Conservation (phyloP, 257 asterid genomes). For the Solanum dulcamara region DNA sequence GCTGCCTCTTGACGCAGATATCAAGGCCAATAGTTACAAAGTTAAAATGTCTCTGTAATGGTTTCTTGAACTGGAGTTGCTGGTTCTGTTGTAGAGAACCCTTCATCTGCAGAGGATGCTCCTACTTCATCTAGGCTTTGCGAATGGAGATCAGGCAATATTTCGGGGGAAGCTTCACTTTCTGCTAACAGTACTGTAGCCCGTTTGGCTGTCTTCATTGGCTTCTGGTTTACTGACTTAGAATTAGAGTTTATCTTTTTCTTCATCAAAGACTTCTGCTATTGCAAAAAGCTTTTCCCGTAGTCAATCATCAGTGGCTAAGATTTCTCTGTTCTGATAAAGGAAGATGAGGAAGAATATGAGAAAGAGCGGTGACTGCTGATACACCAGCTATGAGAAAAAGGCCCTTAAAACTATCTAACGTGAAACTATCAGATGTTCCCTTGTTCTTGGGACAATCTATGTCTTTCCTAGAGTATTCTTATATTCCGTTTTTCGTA, state of each 20-base stretch:
- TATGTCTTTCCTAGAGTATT: slow-evolving; percentile 14
- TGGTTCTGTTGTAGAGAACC: slow-evolving; percentile 14
- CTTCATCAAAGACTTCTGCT: slow-evolving; percentile 20
- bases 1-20: background rate
- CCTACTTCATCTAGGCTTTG: slow-evolving; percentile 10
- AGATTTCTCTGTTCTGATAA: slow-evolving; percentile 15
- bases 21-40: background rate
- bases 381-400: slow-evolving; percentile 27
- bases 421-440: slow-evolving; percentile 11
- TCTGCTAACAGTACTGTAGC: background rate
- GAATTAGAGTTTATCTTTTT: background rate
- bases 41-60: background rate
- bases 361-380: slow-evolving; percentile 18
- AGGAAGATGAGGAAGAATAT: slow-evolving; percentile 25
- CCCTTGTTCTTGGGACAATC: background rate
- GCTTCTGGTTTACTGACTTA: background rate
- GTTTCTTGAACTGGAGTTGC: slow-evolving; percentile 9
- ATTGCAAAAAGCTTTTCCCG: slow-evolving; percentile 20
- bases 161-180: background rate
- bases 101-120: slow-evolving; percentile 8
- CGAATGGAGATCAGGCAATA: background rate
- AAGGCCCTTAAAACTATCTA: slow-evolving; percentile 32
- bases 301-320: slow-evolving; percentile 17
- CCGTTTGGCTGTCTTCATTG: background rate
- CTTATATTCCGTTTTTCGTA: slow-evolving; percentile 10